Evolutionary conservation across 352 stramenopile genomes (phyloP), one percentile per base, ranked within the genome.

Genomic region (Phytophthora uliginosa): DNA sequence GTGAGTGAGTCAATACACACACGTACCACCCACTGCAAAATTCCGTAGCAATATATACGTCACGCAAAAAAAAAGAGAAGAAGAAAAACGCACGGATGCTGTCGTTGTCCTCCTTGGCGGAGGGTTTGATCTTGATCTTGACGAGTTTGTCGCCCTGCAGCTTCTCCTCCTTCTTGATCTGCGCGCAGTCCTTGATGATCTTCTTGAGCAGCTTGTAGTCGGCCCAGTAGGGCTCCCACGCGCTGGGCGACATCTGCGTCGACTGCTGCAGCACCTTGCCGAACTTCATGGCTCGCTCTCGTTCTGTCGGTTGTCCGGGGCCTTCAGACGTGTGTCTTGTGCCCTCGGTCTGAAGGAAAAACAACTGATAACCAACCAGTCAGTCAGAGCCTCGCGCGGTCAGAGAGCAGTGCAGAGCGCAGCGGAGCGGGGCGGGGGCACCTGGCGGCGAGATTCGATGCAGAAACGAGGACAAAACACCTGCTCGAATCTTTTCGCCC

Each of bases 181-280:
- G 87, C 51, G 88, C 90, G 71, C 90, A 97, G 78, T 96, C 90
- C 69, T 97, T 97, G 75, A 97, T 96, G 72, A 95, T 95, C 67
- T 88, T 84, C 82, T 97, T 97, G 55, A 97, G 88, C 65, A 92
- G 73, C 71, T 97, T 97, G 82, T 97, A 97, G 79, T 97, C 89
- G 34, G 93, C 84, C 90, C 90, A 97, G 65, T 81, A 88, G 18
- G 77, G 54, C 69, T 95, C 89, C 88, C 88, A 97, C 20, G 79
- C 79, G 5, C 66, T 69, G 54, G 89, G 91, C 70, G 88, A 95
- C 74, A 96, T 89, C 50, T 95, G 85, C 78, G 91, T 93, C 73
- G 89, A 94, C 77, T 96, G 89, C 74, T 93, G 88, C 66, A 96
- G 71, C 61, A 96, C 86, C 68, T 96, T 97, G 62, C 90, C 90